Evolutionary conservation across 345 rosid genomes (phyloP).

Genomic region (Eucalyptus viminalis): DNA sequence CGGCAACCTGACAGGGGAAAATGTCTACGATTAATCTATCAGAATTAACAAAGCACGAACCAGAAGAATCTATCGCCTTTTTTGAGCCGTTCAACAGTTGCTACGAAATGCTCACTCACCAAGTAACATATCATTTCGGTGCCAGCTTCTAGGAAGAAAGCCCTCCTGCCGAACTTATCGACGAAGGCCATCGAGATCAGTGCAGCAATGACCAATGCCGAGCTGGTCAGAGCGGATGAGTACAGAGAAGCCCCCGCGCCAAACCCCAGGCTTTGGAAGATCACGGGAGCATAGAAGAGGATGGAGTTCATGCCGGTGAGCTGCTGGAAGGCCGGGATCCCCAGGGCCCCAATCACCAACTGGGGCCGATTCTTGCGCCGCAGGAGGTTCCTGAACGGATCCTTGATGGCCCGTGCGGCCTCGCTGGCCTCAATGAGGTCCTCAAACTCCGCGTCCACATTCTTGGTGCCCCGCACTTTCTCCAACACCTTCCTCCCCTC

Average conservation of each 20-base stretch:
- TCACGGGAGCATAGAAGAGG: slow-evolving; percentile 76
- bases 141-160: slow-evolving; percentile 77
- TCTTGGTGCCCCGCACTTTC: slow-evolving; percentile 58
- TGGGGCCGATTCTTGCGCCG: slow-evolving; percentile 57
- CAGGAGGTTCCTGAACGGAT: slow-evolving; percentile 67
- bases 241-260: slow-evolving; percentile 57
- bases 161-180: slow-evolving; percentile 65
- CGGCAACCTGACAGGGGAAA: slow-evolving; percentile 20
- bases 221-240: slow-evolving; percentile 48
- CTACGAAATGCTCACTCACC: slow-evolving; percentile 14
- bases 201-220: slow-evolving; percentile 42
- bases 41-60: background rate
- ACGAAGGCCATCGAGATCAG: slow-evolving; percentile 60
- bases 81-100: background rate
- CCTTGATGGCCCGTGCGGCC: slow-evolving; percentile 45
- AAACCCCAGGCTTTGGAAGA: slow-evolving; percentile 79
- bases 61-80: background rate
- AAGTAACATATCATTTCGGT: slow-evolving; percentile 57
- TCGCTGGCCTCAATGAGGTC: slow-evolving; percentile 76
- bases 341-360: slow-evolving; percentile 58
- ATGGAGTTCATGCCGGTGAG: slow-evolving; percentile 82
- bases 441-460: slow-evolving; percentile 56
- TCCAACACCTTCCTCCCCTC: slow-evolving; percentile 47
- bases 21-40: background rate
- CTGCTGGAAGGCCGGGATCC: slow-evolving; percentile 76